These are phyloP conservation scores for Euphrasia arctica DNA, from an alignment of 305 asterid species.

Conservation along the genomic window DNA sequence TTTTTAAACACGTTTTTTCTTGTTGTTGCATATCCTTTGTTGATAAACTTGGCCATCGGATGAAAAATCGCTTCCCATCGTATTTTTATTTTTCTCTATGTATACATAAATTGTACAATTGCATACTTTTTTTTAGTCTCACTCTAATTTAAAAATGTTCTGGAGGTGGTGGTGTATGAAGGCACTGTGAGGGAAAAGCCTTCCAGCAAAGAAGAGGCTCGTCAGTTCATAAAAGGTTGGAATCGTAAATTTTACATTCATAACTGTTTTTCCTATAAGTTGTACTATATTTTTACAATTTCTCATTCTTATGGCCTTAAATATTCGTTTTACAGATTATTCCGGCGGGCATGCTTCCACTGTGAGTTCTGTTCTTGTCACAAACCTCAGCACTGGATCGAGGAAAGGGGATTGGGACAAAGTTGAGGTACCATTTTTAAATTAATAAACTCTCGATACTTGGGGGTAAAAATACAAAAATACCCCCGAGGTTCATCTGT, in stretches of 20 bases:
- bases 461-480: not conserved
- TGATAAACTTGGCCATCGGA: not conserved
- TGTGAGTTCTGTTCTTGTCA: slow-evolving; percentile 82
- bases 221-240: slow-evolving; percentile 73
- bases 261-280: slow-evolving; percentile 16
- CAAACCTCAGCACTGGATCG: slow-evolving; percentile 69
- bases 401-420: slow-evolving; percentile 87
- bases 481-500: not conserved
- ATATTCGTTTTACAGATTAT: slow-evolving; percentile 47
- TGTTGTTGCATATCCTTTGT: slow-evolving; percentile 6
- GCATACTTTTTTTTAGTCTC: slow-evolving; percentile 27
- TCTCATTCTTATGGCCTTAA: slow-evolving; percentile 27
- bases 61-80: slow-evolving; percentile 3
- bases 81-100: slow-evolving; percentile 12
- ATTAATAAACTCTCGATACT: not conserved
- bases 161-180: slow-evolving; percentile 97
- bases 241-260: slow-evolving; percentile 11
- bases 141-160: slow-evolving; percentile 40
- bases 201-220: slow-evolving; percentile 82
- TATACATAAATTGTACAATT: slow-evolving; percentile 15
- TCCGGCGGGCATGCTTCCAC: slow-evolving; percentile 73
- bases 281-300: slow-evolving; percentile 1
- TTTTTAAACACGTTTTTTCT: slow-evolving; percentile 19
- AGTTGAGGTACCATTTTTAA: slow-evolving; percentile 67
- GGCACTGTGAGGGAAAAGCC: slow-evolving; percentile 91